These are phyloP conservation scores for Spathaspora sp. DNA, from an alignment of 1,139 yeast genomes.

Conservation along the genomic window DNA sequence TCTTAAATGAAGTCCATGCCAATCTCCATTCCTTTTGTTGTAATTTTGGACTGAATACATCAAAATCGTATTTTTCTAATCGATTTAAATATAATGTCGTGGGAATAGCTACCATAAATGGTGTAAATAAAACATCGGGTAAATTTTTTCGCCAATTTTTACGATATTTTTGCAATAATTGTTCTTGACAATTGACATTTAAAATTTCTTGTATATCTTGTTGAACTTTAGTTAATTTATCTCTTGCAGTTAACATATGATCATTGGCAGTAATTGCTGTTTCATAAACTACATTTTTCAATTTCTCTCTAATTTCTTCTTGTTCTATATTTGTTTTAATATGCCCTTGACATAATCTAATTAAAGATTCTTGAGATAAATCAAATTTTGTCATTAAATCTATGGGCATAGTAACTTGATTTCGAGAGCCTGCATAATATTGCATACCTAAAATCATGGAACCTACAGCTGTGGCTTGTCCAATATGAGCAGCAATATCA, in stretches of 20 bases:
- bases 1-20: constrained; percentile 64
- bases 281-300: constrained; percentile 65
- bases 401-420: constrained; percentile 60
- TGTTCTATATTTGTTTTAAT: constrained; percentile 21
- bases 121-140: constrained; percentile 69
- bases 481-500: constrained; percentile 77
- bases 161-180: constrained; percentile 30
- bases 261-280: constrained; percentile 79
- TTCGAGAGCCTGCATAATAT: constrained; percentile 54
- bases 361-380: constrained; percentile 64
- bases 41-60: constrained; percentile 50
- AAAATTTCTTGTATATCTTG: constrained; percentile 31
- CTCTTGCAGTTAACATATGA: constrained; percentile 68
- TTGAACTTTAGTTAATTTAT: constrained; percentile 43
- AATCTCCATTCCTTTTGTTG: constrained; percentile 67
- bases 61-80: constrained; percentile 65
- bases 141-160: constrained; percentile 45
- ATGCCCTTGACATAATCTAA: constrained; percentile 53
- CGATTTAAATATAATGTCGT: constrained; percentile 59
- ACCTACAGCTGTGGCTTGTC: constrained; percentile 77
- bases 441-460: constrained; percentile 62
- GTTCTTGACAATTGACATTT: constrained; percentile 21
- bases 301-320: constrained; percentile 31
- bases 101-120: constrained; percentile 68
- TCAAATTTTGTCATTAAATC: constrained; percentile 55